Percentiles rank a stretch among this genome's conserved stretches.
Conservation (phyloP, 2,329 filamentous ascomycete species). For the Neopestalotiopsis sp. region DNA sequence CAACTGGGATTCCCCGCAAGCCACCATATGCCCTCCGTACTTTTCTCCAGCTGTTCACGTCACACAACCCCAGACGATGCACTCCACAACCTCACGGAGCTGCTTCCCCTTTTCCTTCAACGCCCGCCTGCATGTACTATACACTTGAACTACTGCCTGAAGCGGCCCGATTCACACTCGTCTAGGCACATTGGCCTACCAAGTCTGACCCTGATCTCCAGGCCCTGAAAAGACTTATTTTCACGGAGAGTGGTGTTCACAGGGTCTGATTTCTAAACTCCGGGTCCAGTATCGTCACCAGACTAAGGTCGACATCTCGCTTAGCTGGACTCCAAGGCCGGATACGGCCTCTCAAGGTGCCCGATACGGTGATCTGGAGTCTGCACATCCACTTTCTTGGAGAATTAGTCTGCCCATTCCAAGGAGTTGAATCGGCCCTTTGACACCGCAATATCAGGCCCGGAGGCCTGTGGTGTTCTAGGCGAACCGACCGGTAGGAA, state of each 20-base stretch:
- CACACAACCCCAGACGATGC: slow-evolving; percentile 15
- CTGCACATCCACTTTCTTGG: not conserved
- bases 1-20: slow-evolving; percentile 17
- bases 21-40: slow-evolving; percentile 2
- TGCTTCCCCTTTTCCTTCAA: slow-evolving; percentile 28
- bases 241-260: not conserved
- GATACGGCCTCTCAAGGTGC: not conserved
- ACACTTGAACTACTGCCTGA: slow-evolving; percentile 18
- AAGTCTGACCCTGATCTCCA: slow-evolving; percentile 14
- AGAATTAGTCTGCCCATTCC: not conserved
- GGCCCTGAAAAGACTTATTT: not conserved
- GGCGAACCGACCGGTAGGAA: not conserved
- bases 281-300: slow-evolving; percentile 12
- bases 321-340: slow-evolving; percentile 1
- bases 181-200: slow-evolving; percentile 16
- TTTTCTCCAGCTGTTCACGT: slow-evolving; percentile 12
- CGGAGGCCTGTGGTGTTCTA: not conserved
- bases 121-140: slow-evolving; percentile 26
- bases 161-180: slow-evolving; percentile 29
- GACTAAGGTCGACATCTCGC: slow-evolving; percentile 11
- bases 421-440: slow-evolving; percentile 20
- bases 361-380: not conserved
- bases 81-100: slow-evolving; percentile 25
- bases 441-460: slow-evolving; percentile 2
- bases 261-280: not conserved